Conservation (phyloP, 176 grass and related monocot genomes). For the Oryza glumipatula region DNA sequence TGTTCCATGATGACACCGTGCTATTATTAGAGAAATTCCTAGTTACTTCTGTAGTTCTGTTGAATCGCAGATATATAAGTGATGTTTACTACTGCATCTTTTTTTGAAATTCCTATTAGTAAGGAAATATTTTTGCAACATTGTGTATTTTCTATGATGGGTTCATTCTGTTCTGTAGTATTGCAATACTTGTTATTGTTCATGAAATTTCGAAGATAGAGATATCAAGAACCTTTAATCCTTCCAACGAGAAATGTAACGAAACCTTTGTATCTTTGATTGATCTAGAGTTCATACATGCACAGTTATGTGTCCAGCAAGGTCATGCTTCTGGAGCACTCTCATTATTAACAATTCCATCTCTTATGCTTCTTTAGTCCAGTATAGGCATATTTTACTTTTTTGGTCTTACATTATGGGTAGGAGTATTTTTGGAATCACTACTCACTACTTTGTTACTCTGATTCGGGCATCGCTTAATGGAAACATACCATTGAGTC, state of each 20-base stretch:
- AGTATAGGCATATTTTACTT: neutral
- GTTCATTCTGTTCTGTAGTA: conserved; percentile 14
- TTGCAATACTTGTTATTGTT: neutral
- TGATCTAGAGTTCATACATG: conserved; percentile 3
- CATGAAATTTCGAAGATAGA: neutral
- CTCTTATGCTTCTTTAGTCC: neutral
- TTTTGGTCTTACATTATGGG: neutral
- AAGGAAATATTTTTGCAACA: neutral
- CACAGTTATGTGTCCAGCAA: neutral
- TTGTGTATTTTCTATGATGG: neutral
- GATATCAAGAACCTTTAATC: neutral
- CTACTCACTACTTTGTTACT: conserved; percentile 18
- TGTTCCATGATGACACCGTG: neutral
- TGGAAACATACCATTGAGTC: neutral
- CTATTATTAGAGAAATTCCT: neutral
- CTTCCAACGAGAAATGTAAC: neutral
- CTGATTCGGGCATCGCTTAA: neutral
- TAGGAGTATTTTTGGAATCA: neutral
- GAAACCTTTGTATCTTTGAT: neutral
- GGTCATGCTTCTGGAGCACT: neutral
- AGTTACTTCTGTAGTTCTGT: neutral
- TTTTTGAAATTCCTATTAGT: neutral
- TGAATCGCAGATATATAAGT: neutral
- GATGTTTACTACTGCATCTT: neutral
- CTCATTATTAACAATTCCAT: neutral